phyloP scores from a whole-genome alignment of 345 rosid species.

The Lepidium africanum region DNA sequence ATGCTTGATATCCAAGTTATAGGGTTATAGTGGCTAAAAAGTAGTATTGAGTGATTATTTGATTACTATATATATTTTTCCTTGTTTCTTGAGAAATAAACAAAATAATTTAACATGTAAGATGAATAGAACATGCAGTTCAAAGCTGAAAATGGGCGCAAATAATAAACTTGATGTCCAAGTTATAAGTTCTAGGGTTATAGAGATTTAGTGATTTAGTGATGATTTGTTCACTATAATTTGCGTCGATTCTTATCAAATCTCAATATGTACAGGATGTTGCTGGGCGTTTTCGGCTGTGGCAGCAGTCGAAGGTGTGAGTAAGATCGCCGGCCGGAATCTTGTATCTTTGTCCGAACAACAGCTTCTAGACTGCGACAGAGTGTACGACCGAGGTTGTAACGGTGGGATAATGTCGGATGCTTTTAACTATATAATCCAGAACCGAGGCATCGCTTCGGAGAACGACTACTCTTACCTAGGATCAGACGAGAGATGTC shows the following conservation, averaged over 20 bases:
- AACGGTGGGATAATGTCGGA: constrained; percentile 54
- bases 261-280: constrained; percentile 16
- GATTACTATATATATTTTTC: too few relatives aligned
- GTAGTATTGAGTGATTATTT: too few relatives aligned
- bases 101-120: not conserved
- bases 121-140: not conserved
- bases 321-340: constrained; percentile 14
- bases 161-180: constrained; percentile 1
- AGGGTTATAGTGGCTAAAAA: too few relatives aligned
- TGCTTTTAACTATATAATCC: constrained; percentile 38
- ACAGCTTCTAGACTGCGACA: constrained; percentile 27
- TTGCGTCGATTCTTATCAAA: not conserved
- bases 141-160: not conserved
- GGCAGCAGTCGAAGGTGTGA: constrained; percentile 39
- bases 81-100: not conserved
- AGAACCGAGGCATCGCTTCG: constrained; percentile 42
- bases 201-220: not conserved
- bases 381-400: constrained; percentile 28
- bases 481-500: constrained; percentile 28
- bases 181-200: not conserved
- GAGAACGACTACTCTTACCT: constrained; percentile 42
- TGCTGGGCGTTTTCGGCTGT: constrained; percentile 70
- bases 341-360: constrained; percentile 25
- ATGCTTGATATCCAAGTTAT: not conserved
- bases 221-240: not conserved